Evolutionary conservation across 2,329 filamentous ascomycete genomes (phyloP).

Genomic region (Epichloe aotearoae): DNA sequence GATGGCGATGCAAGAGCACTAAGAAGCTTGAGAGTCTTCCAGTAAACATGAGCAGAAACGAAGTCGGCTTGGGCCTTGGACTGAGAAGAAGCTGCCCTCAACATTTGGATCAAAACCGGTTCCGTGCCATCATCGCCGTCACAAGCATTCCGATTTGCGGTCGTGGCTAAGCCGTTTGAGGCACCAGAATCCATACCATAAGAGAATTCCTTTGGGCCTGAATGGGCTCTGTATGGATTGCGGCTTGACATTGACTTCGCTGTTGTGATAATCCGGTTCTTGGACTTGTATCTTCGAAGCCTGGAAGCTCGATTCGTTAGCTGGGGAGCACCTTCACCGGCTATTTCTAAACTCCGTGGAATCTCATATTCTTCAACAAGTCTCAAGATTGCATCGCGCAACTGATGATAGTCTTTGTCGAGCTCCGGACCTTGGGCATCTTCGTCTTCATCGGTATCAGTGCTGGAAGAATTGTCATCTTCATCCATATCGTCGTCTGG

Average conservation of each 20-base stretch:
- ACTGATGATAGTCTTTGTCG: conserved; percentile 66
- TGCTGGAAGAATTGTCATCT: conserved; percentile 48
- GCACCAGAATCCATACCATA: conserved; percentile 4
- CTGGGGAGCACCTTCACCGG: conserved; percentile 40
- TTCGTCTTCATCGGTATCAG: conserved; percentile 49
- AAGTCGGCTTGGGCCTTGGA: conserved; percentile 72
- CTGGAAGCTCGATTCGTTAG: conserved; percentile 59
- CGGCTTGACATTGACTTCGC: conserved; percentile 40
- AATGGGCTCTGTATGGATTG: conserved; percentile 40
- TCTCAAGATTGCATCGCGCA: conserved; percentile 69
- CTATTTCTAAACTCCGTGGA: conserved; percentile 49
- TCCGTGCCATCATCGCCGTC: conserved; percentile 19
- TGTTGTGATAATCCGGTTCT: conserved; percentile 42
- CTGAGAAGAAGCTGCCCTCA: conserved; percentile 62
- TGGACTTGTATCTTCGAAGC: conserved; percentile 45
- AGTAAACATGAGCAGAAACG: conserved; percentile 72
- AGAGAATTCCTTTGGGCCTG: conserved; percentile 7
- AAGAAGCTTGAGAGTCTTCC: conserved; percentile 67
- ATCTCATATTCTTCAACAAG: conserved; percentile 75
- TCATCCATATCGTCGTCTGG: conserved; percentile 53
- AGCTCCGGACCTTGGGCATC: conserved; percentile 48
- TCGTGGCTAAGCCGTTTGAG: not conserved
- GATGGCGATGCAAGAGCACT: conserved; percentile 47
- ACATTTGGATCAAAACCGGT: conserved; percentile 54
- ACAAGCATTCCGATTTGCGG: not conserved